Percentiles rank a stretch among this genome's conserved stretches.
These are phyloP conservation scores for Allodekkera sacchari DNA, from an alignment of 805 yeast genomes.

Conservation along the genomic window DNA sequence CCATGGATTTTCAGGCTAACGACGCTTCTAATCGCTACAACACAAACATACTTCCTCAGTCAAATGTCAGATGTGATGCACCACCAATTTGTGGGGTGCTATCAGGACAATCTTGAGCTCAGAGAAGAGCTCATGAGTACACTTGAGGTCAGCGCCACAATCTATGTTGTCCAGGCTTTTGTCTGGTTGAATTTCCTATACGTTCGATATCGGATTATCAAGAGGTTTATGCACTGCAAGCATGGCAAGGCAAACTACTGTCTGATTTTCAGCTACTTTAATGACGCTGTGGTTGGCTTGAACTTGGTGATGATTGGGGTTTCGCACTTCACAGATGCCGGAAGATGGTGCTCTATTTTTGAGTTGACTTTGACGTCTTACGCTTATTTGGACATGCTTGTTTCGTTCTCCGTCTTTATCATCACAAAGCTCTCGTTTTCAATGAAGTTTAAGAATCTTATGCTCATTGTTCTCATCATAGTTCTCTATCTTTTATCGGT, in stretches of 20 bases:
- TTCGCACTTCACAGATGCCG: constrained; percentile 2
- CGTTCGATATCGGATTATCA: constrained; percentile 9
- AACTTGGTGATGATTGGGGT: constrained; percentile 5
- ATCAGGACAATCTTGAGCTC: constrained; percentile 42
- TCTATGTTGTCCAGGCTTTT: constrained; percentile 34
- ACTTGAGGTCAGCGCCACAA: constrained; percentile 28
- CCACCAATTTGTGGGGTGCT: constrained; percentile 42
- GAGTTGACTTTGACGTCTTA: constrained; percentile 23
- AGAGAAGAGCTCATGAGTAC: constrained; percentile 30
- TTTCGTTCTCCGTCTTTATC: constrained; percentile 31
- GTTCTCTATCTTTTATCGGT: constrained; percentile 29
- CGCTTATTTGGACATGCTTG: constrained; percentile 22
- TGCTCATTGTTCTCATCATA: constrained; percentile 36
- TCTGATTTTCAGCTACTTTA: no score
- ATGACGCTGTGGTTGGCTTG: background rate
- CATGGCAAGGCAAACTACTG: constrained; percentile 1
- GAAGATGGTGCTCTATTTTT: constrained; percentile 24
- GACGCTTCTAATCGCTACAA: constrained; percentile 46
- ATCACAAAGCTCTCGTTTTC: constrained; percentile 33
- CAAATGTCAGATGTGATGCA: constrained; percentile 38
- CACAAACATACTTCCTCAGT: constrained; percentile 42
- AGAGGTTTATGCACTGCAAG: constrained; percentile 1
- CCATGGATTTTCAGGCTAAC: constrained; percentile 52
- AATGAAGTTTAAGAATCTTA: constrained; percentile 36
- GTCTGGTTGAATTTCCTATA: constrained; percentile 40